Evolutionary conservation across 805 yeast genomes (phyloP), one percentile per base, ranked within the genome.

Genomic region (Schwanniomyces pseudopolymorphus): DNA sequence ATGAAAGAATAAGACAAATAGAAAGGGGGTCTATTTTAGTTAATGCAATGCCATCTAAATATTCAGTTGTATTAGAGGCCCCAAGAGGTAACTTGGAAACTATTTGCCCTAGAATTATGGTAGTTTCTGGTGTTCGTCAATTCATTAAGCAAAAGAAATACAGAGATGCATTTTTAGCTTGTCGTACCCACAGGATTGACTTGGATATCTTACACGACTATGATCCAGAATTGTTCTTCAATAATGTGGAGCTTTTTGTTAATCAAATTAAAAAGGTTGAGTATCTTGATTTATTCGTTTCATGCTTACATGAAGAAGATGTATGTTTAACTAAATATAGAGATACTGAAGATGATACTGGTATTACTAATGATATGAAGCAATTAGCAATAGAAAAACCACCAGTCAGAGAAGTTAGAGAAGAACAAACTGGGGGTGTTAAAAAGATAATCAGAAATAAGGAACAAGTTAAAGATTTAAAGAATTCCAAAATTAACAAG

Each of bases 81-180:
- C 96, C 96, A 48, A 80, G 99, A 63, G 99, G 99, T 50, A 94
- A 94, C 59, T 70, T 94, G 54, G 99, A 94, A 65, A 90, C 98
- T 0, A 87, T 94, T 16, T 84, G 82, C 58, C 99, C 99, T 11
- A 78, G 99, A 63, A 87, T 94, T 39, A 83, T 94, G 86, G 96
- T 92, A 3, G 70, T 94, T 33, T 78, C 87, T 10, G 94, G 85
- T 19, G 95, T 94, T 21, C 79, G 99, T 53, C 73, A 77, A 27
- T 76, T 77, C 53, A 89, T 94, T 50, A 72, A 77, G 27, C 67
- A 72, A 0, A 72, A 67, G 47, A 70, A 80, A 28, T 94, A 85
- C 58, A 71, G 68, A 40, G 75, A 74, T n/a, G 99, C 99, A 0
- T 90, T 92, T 56, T 54, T 79, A 38, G 78, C 84, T 6, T 94